Evolutionary conservation across 306 rosid species (phyloP).

Genomic region (Chamaecrista fasciculata): DNA sequence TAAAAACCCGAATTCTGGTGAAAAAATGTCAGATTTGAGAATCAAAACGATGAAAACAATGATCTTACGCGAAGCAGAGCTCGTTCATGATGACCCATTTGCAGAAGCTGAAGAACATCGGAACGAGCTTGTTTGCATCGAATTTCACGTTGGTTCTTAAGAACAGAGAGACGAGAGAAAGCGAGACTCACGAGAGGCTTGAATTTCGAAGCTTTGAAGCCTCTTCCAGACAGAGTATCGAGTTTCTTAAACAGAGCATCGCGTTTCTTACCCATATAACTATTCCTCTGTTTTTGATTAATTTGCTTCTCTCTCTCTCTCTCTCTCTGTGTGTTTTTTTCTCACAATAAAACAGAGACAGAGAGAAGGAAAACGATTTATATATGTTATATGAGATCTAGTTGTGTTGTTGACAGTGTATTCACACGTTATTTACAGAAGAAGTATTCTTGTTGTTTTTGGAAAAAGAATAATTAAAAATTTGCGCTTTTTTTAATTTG

Average conservation of each 20-base stretch:
- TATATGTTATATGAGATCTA: background rate
- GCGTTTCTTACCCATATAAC: slow-evolving; percentile 66
- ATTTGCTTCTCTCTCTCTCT: background rate
- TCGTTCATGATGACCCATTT: slow-evolving; percentile 67
- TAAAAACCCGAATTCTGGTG: no score
- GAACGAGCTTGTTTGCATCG: slow-evolving; percentile 55
- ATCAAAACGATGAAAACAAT: background rate
- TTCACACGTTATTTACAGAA: background rate
- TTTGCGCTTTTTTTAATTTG: no score
- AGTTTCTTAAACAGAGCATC: slow-evolving; percentile 68
- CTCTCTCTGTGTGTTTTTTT: no score
- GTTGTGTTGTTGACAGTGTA: background rate
- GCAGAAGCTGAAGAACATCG: slow-evolving; percentile 72
- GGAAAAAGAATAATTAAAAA: no score
- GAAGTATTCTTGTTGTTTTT: background rate
- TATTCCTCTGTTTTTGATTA: background rate
- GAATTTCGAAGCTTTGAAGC: slow-evolving; percentile 55
- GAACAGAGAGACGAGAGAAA: slow-evolving; percentile 67
- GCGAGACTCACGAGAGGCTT: slow-evolving; percentile 57
- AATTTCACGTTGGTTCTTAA: slow-evolving; percentile 62
- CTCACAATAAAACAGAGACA: no score
- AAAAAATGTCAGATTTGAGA: no score
- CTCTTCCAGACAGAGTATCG: slow-evolving; percentile 65
- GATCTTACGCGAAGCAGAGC: slow-evolving; percentile 75
- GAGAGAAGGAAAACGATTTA: background rate